phyloP scores from a whole-genome alignment of 2,329 filamentous ascomycete species.

The Dothistroma septosporum region DNA sequence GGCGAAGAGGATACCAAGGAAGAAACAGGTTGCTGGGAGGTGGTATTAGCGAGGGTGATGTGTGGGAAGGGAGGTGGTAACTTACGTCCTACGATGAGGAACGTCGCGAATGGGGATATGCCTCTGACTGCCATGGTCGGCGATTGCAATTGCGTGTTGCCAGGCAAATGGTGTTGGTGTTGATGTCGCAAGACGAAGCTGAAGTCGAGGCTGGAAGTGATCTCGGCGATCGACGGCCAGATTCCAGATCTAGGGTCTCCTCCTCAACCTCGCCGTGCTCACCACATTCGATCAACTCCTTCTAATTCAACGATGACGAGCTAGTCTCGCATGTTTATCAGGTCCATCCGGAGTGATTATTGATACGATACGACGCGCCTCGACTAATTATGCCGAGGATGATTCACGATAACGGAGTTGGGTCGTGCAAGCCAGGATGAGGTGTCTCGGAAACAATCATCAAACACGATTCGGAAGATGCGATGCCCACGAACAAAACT shows the following conservation, averaged over 20 bases:
- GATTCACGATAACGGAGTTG: background rate
- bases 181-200: background rate
- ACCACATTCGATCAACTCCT: background rate
- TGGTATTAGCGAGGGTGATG: slow-evolving; percentile 4
- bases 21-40: slow-evolving; percentile 71
- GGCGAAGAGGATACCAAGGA: slow-evolving; percentile 91
- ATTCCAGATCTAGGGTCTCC: background rate
- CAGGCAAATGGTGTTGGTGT: background rate
- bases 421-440: background rate
- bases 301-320: background rate
- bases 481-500: too few relatives aligned
- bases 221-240: background rate
- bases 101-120: slow-evolving; percentile 72
- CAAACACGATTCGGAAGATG: background rate
- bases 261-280: background rate
- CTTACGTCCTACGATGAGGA: slow-evolving; percentile 93
- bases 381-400: background rate
- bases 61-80: slow-evolving; percentile 24
- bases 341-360: background rate
- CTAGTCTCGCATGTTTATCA: background rate
- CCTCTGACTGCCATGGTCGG: slow-evolving; percentile 30
- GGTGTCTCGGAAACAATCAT: background rate
- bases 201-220: background rate
- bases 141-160: slow-evolving; percentile 7
- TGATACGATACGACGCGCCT: background rate